These are phyloP conservation scores for Lipomyces lipofer DNA, from an alignment of 805 yeast species.

Conservation along the genomic window DNA sequence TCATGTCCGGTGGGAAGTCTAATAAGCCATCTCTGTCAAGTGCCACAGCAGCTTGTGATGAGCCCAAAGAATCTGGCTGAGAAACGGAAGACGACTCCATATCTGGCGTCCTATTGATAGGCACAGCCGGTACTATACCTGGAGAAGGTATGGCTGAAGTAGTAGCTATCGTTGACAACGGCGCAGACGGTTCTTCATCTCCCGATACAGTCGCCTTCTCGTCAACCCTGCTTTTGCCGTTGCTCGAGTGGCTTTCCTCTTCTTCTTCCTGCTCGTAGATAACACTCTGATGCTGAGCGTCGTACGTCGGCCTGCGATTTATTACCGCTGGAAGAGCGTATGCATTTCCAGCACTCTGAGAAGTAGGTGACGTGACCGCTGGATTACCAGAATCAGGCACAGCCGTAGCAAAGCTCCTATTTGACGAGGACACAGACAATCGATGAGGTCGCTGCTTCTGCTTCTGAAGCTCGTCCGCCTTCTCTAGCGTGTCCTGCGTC, in stretches of 20 bases:
- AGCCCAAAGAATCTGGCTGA: too few species aligned
- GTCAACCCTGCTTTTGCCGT: not conserved
- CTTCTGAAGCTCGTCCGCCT: not conserved
- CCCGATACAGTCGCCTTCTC: not conserved
- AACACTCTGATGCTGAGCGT: constrained; percentile 7
- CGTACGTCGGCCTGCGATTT: not conserved
- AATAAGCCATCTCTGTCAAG: too few species aligned
- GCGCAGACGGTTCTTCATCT: too few species aligned
- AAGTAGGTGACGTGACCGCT: constrained; percentile 2
- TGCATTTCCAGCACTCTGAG: not conserved
- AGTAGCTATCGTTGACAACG: too few species aligned
- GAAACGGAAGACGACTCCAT: not conserved
- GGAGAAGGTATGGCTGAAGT: too few species aligned
- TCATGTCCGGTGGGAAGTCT: not conserved
- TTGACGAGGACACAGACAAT: not conserved
- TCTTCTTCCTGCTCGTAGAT: constrained; percentile 13
- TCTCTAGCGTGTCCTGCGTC: constrained; percentile 5
- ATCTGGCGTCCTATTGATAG: too few species aligned
- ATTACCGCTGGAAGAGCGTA: not conserved
- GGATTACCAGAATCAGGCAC: not conserved
- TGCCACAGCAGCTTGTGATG: too few species aligned
- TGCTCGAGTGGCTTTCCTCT: not conserved
- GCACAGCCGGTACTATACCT: too few species aligned
- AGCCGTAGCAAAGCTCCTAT: not conserved
- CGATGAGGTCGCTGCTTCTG: not conserved